Base-by-base conservation (phyloP, 1,284 basidiomycete species). In the Flammula alnicola region DNA sequence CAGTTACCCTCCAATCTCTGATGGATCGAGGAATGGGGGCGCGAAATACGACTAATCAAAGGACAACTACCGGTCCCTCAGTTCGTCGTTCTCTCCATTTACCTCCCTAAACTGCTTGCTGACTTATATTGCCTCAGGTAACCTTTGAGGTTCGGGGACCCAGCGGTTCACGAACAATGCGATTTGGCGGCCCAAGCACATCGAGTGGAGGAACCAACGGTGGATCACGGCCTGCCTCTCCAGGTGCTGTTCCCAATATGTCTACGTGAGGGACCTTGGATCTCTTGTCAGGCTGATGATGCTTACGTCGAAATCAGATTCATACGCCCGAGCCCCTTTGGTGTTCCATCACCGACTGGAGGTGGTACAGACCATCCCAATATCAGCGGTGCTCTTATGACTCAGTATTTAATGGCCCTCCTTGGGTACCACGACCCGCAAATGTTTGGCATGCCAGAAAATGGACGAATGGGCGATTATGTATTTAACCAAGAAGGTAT, bases 401-500 rank as follows among this genome's bases (percentile, higher is more conserved):
- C 83, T 0, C 86, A 88, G 57, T 90, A 90, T 65, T 70, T 91
- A 1, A 72, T 88, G 65, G 70, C 83, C 1, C 65, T 89, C 54
- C 70, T 90, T 27, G 78, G 78, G 51, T 71, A 63, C 55, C 72
- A 70, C 20, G 76, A 79, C 57, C 73, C 68, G 20, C 73, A 75
- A 19, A 37, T 79, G 48, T 63, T 78, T 66, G 64, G 65, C 64
- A 62, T 48, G 65, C 72, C 72, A 19, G 74, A 76, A 50, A 65
- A 65, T 35, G 84, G 85, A 14, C 69, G 80, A 58, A 81, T 82
- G 82, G 90, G 90, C 8, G 89, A 92, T 63, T 92, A 91, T 70
- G 88, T 88, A 9, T 87, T 91, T 61, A 88, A 83, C 55, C 88
- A 92, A 69, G 86, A 91, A 77, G 88, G 89, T 81, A 49, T 30